Conservation (phyloP, 2,329 filamentous ascomycete genomes). For the Helminthosporium solani region DNA sequence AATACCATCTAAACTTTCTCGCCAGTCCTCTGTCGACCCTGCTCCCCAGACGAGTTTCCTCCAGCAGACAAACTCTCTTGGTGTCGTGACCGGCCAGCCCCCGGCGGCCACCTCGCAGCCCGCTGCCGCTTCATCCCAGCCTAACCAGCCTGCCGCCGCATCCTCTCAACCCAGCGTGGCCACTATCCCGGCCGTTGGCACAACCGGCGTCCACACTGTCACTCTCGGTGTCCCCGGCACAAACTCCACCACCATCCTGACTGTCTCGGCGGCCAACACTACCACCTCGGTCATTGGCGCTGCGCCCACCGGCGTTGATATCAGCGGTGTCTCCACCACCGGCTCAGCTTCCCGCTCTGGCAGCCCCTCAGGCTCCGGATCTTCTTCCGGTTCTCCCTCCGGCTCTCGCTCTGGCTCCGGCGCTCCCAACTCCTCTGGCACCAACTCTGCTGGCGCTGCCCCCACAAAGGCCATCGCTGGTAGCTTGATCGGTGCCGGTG, state of each 20-base stretch:
- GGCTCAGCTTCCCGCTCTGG: too few species aligned
- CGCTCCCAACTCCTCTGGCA: conserved; percentile 2
- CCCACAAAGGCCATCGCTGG: conserved; percentile 34
- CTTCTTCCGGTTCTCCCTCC: conserved; percentile 22
- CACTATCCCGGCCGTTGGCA: conserved; percentile 39
- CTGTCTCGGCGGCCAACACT: conserved; percentile 39
- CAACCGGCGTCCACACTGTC: conserved; percentile 37
- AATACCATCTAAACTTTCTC: conserved; percentile 1
- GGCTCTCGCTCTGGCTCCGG: conserved; percentile 5
- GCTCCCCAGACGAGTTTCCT: conserved; percentile 33
- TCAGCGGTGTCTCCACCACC: conserved; percentile 8
- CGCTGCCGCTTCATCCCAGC: conserved; percentile 29
- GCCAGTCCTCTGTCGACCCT: conserved; percentile 25
- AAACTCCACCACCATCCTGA: conserved; percentile 30
- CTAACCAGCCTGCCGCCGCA: conserved; percentile 13
- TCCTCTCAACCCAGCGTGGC: conserved; percentile 24
- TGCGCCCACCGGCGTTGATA: conserved; percentile 6
- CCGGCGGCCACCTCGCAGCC: conserved; percentile 26
- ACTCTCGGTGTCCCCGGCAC: conserved; percentile 24
- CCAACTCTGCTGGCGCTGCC: conserved; percentile 21
- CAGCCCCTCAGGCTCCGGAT: neutral
- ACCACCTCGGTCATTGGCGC: conserved; percentile 28
- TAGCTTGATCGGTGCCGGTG: conserved; percentile 36
- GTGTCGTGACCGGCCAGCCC: conserved; percentile 36
- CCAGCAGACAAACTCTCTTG: conserved; percentile 35